Evolutionary conservation across 352 stramenopile species (phyloP).

Genomic region (Elongisporangium prolatum): DNA sequence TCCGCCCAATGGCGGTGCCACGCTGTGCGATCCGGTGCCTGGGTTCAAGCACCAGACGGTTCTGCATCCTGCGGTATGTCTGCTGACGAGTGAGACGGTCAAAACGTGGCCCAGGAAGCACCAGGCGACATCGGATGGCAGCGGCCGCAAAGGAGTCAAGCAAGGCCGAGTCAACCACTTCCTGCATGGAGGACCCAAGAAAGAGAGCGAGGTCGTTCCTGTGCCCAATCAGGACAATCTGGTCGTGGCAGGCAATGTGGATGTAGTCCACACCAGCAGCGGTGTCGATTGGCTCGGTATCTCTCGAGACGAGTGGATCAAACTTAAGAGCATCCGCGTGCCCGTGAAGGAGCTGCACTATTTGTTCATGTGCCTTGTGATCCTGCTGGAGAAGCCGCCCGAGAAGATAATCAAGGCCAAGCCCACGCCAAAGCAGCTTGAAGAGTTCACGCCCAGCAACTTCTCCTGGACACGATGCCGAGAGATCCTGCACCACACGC

Average conservation of each 20-base stretch:
- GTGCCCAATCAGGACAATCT: conserved; percentile 21
- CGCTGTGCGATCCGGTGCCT: conserved; percentile 9
- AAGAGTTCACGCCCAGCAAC: conserved; percentile 47
- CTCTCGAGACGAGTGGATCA: conserved; percentile 58
- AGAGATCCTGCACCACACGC: conserved; percentile 48
- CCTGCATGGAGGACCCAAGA: conserved; percentile 17
- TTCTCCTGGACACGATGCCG: conserved; percentile 63
- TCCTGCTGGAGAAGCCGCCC: conserved; percentile 50
- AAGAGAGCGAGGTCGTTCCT: conserved; percentile 6
- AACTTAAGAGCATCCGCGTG: conserved; percentile 57
- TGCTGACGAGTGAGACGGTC: conserved; percentile 57
- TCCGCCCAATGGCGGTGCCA: conserved; percentile 7
- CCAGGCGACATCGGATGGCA: conserved; percentile 45
- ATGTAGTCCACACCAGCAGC: conserved; percentile 13
- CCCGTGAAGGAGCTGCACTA: conserved; percentile 70
- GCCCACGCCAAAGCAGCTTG: conserved; percentile 33
- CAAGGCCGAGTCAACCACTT: conserved; percentile 72
- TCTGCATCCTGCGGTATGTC: conserved; percentile 22
- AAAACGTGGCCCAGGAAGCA: conserved; percentile 54
- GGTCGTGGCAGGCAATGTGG: conserved; percentile 8
- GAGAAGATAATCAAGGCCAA: conserved; percentile 30
- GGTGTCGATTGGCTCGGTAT: conserved; percentile 65
- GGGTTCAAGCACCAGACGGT: conserved; percentile 13
- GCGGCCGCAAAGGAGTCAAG: conserved; percentile 42
- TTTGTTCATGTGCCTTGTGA: conserved; percentile 74